Percentiles rank a stretch among this genome's conserved stretches.
Conservation (phyloP, 2,329 filamentous ascomycete genomes). For the Delphinella strobiligena region DNA sequence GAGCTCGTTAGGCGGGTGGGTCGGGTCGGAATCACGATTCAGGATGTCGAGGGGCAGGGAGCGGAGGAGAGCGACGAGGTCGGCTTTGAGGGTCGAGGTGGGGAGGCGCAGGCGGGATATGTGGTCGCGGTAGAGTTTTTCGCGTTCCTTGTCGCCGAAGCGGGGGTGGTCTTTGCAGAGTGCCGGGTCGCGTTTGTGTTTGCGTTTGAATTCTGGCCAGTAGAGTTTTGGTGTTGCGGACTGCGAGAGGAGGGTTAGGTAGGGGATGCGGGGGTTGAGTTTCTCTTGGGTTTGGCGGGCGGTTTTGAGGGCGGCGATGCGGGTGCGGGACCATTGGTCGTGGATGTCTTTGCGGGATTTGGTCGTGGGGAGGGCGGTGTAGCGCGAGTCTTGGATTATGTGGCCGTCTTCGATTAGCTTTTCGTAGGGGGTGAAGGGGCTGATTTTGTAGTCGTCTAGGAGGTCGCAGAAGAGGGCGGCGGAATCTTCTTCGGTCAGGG, state of each 20-base stretch:
- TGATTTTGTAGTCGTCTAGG: constrained; percentile 69
- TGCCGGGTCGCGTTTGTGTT: constrained; percentile 67
- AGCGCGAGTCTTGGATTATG: constrained; percentile 75
- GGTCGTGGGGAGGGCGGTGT: constrained; percentile 72
- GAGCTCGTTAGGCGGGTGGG: constrained; percentile 49
- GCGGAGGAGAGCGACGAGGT: constrained; percentile 55
- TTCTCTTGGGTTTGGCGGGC: constrained; percentile 64
- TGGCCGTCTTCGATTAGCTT: constrained; percentile 55
- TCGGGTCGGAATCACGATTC: constrained; percentile 45
- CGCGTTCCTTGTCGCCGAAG: constrained; percentile 53
- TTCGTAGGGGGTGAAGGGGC: constrained; percentile 85
- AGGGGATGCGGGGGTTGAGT: constrained; percentile 71
- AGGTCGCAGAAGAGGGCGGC: constrained; percentile 72
- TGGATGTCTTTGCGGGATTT: constrained; percentile 71
- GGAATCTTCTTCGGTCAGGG: constrained; percentile 64
- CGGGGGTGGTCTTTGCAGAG: constrained; percentile 60
- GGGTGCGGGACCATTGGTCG: constrained; percentile 70
- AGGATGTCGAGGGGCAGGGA: constrained; percentile 46
- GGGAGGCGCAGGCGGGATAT: constrained; percentile 54
- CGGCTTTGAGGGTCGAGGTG: constrained; percentile 53
- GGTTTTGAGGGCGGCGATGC: constrained; percentile 60
- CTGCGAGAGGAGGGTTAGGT: constrained; percentile 67
- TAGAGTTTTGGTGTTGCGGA: constrained; percentile 85
- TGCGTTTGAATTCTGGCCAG: constrained; percentile 93
- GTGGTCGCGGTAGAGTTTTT: constrained; percentile 69